Base-by-base conservation (phyloP, 257 asterid genomes). In the Coffea eugenioides region DNA sequence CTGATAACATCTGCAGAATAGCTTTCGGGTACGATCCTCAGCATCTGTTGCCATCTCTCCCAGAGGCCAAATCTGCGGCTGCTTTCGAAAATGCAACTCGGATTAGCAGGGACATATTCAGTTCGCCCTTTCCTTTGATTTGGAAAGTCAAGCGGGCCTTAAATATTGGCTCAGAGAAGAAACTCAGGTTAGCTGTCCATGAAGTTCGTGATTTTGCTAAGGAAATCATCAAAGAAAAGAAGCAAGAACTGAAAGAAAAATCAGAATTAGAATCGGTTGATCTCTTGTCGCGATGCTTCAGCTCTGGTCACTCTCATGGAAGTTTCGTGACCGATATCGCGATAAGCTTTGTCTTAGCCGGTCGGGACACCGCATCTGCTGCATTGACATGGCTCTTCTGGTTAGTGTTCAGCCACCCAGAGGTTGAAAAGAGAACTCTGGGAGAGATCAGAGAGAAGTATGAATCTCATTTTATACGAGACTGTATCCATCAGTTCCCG, bases 321-420 rank as follows among this genome's bases (percentile, higher is more conserved):
- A 86, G 84, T 15, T 83, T 92, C 14, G 88, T 91, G 12, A 75
- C 83, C 0, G 94, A 92, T 51, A 84, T 92, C 0, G 91, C 91
- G 13, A 82, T 92, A 21, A 88, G 91, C 72, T 92, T 92, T 80
- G 88, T 92, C 8, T 25, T 91, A 8, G 96, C 97, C 0, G 97
- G 97, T 2, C 87, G 92, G 0, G 97, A 92, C 79, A 90, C 96
- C 0, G 84, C 96, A 0, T 91, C 96, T 0, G 91, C 96, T 0
- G 94, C 94, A 5, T 74, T 92, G 49, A 88, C 93, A 0, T 92
- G 96, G 97, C 88, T 90, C 62, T 92, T 91, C 81, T 92, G 93
- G 96, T 45, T 87, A 72, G n/a, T 90, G 11, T 82, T 31, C 64
- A 39, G 79, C 0, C 31, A 86, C 39, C 89, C 90, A 1, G 43